Evolutionary conservation across 2,329 filamentous ascomycete species (phyloP).

Genomic region (Arthroderma sp.): DNA sequence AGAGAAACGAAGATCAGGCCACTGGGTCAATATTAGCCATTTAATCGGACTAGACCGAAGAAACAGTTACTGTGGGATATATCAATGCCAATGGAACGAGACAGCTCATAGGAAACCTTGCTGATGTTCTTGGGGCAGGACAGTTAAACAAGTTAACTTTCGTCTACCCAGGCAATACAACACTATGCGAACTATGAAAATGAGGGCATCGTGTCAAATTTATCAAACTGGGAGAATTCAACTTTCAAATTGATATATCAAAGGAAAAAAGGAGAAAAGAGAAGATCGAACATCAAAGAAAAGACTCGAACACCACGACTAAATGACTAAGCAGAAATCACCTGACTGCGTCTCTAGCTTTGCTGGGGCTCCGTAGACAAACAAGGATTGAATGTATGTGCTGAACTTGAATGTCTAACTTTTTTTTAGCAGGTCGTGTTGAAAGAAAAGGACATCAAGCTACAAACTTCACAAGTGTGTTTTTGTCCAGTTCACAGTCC

Average conservation of each 20-base stretch:
- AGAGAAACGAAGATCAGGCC: no score
- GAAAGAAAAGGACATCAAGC: no score
- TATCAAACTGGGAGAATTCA: conserved; percentile 36
- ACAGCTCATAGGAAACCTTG: conserved; percentile 34
- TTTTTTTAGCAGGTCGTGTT: no score
- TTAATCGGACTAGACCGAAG: no score
- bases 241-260: conserved; percentile 39
- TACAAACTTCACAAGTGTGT: no score
- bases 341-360: neutral
- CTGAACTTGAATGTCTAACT: no score
- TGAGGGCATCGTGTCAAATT: conserved; percentile 47
- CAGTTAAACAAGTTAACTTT: conserved; percentile 20
- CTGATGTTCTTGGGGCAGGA: conserved; percentile 39
- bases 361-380: neutral
- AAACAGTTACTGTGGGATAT: conserved; percentile 16
- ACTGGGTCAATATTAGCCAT: no score
- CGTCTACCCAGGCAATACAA: conserved; percentile 45
- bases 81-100: conserved; percentile 36
- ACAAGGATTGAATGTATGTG: no score
- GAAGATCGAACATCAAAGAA: conserved; percentile 10
- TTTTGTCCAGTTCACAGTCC: no score
- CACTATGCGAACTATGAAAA: conserved; percentile 37
- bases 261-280: conserved; percentile 23
- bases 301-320: conserved; percentile 6
- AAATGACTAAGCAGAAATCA: neutral